phyloP scores from a whole-genome alignment of 2,329 filamentous ascomycete species.

The Alternaria viburni region DNA sequence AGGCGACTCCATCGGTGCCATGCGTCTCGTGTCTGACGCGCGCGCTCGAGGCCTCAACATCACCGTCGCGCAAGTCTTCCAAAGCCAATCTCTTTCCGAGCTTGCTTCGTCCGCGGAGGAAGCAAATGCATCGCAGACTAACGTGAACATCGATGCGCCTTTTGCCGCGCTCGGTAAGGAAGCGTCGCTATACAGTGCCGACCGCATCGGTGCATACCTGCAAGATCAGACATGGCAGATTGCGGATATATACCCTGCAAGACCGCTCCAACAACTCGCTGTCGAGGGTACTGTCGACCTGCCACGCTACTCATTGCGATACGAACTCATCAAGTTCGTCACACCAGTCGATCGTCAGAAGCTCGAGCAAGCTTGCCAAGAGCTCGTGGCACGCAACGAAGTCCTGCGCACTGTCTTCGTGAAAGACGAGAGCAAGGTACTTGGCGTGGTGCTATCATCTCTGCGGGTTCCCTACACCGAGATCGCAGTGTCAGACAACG shows the following conservation, averaged over 20 bases:
- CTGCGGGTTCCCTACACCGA: slow-evolving; percentile 58
- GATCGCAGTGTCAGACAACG: slow-evolving; percentile 50
- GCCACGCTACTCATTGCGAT: slow-evolving; percentile 68
- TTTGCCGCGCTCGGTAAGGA: slow-evolving; percentile 60
- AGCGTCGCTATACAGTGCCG: slow-evolving; percentile 53
- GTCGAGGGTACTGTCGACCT: slow-evolving; percentile 63
- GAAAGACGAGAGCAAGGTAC: slow-evolving; percentile 54
- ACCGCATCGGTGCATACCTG: slow-evolving; percentile 60
- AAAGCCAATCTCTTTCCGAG: slow-evolving; percentile 48
- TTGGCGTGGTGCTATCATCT: slow-evolving; percentile 65
- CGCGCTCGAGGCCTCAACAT: slow-evolving; percentile 47
- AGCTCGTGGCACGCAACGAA: slow-evolving; percentile 66
- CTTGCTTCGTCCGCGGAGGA: slow-evolving; percentile 43
- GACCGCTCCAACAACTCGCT: slow-evolving; percentile 65
- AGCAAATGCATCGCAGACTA: slow-evolving; percentile 16
- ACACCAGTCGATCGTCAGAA: slow-evolving; percentile 56
- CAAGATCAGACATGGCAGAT: slow-evolving; percentile 60
- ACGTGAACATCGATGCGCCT: slow-evolving; percentile 47
- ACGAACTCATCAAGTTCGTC: slow-evolving; percentile 69
- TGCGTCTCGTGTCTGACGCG: slow-evolving; percentile 52
- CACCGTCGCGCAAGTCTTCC: slow-evolving; percentile 55
- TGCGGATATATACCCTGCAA: slow-evolving; percentile 63
- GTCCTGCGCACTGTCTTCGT: slow-evolving; percentile 72
- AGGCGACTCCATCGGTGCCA: slow-evolving; percentile 56
- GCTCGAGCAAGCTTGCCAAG: slow-evolving; percentile 58